Percentiles rank a stretch among this genome's conserved stretches.
phyloP scores from a whole-genome alignment of 2,329 filamentous ascomycete species.

The Dactylonectria estremocensis region DNA sequence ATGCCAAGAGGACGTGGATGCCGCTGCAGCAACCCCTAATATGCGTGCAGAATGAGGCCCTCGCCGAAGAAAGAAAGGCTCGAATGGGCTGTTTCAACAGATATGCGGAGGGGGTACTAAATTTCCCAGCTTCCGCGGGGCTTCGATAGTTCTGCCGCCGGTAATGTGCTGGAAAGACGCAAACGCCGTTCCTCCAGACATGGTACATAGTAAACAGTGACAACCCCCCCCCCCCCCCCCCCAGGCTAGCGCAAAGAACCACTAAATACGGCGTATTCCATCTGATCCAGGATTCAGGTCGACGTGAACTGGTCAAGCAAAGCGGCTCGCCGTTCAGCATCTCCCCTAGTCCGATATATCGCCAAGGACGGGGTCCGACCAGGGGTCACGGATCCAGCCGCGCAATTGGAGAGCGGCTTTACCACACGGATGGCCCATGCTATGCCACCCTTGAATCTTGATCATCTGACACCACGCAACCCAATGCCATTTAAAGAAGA shows the following conservation, averaged over 20 bases:
- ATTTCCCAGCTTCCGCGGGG: background rate
- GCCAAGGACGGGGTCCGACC: background rate
- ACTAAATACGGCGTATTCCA: background rate
- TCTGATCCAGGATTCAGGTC: background rate
- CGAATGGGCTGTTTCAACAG: background rate
- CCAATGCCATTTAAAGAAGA: constrained; percentile 2
- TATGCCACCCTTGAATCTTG: constrained; percentile 13
- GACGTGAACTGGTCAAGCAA: too few species aligned
- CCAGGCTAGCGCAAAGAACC: background rate
- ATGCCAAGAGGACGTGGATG: background rate
- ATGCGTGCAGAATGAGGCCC: background rate
- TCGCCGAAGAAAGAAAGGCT: background rate
- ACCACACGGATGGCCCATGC: constrained; percentile 1
- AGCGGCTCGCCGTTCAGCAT: constrained; percentile 1
- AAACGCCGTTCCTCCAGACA: too few species aligned
- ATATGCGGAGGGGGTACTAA: background rate
- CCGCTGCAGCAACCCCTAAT: background rate
- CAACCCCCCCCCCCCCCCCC: too few species aligned
- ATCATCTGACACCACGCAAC: constrained; percentile 28
- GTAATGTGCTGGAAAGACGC: background rate
- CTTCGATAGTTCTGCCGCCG: background rate
- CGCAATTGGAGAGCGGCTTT: constrained; percentile 6
- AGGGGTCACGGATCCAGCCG: constrained; percentile 8
- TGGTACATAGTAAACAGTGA: background rate
- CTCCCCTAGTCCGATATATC: constrained; percentile 11